Percentiles rank a stretch among this genome's conserved stretches.
These are phyloP conservation scores for Pezicula radicicola DNA, from an alignment of 2,329 filamentous ascomycete species.

Conservation along the genomic window DNA sequence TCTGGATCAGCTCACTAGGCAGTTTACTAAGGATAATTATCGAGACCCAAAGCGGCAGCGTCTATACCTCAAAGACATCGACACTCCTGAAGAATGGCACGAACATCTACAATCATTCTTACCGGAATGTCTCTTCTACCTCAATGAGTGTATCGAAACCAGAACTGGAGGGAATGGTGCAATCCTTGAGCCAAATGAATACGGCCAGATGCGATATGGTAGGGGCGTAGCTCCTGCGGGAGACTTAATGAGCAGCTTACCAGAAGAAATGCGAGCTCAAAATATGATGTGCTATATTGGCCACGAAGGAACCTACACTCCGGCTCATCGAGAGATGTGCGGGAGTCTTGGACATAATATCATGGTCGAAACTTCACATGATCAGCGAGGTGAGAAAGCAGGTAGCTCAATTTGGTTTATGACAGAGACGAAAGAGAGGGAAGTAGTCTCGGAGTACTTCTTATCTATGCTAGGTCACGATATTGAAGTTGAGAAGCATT, in stretches of 20 bases:
- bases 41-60: slow-evolving; percentile 78
- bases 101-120: slow-evolving; percentile 75
- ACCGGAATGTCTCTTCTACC: slow-evolving; percentile 80
- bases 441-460: slow-evolving; percentile 90
- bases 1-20: slow-evolving; percentile 78
- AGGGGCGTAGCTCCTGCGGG: slow-evolving; percentile 63
- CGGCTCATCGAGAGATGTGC: slow-evolving; percentile 96
- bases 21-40: slow-evolving; percentile 74
- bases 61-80: slow-evolving; percentile 95
- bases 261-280: slow-evolving; percentile 82
- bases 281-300: slow-evolving; percentile 99
- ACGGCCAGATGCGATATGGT: slow-evolving; percentile 37
- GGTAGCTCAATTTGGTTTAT: slow-evolving; percentile 98
- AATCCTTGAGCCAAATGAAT: slow-evolving; percentile 39
- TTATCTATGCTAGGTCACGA: slow-evolving; percentile 90
- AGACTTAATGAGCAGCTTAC: slow-evolving; percentile 92
- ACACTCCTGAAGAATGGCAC: slow-evolving; percentile 86
- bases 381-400: slow-evolving; percentile 70
- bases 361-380: slow-evolving; percentile 87
- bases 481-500: slow-evolving; percentile 95
- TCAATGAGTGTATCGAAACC: slow-evolving; percentile 74
- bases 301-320: slow-evolving; percentile 95
- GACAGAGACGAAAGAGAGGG: slow-evolving; percentile 92
- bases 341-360: slow-evolving; percentile 95
- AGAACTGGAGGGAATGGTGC: slow-evolving; percentile 50